These are phyloP conservation scores for Daedaleopsis nitida DNA, from an alignment of 768 basidiomycete genomes.

Conservation along the genomic window DNA sequence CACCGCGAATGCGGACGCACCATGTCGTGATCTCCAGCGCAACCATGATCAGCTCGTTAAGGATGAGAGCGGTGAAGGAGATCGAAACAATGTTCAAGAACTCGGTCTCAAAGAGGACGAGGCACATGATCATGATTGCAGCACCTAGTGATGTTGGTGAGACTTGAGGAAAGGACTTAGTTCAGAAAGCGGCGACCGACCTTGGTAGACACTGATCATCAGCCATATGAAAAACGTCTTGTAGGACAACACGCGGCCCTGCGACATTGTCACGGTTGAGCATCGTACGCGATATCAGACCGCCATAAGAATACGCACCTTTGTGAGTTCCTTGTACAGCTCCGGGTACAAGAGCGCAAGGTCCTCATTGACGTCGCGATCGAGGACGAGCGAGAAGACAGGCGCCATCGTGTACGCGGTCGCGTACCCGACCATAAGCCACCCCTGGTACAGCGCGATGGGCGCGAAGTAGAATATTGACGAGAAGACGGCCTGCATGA, in stretches of 20 bases:
- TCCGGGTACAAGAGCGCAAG: conserved; percentile 95
- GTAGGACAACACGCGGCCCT: conserved; percentile 93
- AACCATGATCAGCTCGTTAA: conserved; percentile 99
- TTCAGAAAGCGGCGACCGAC: conserved; percentile 38
- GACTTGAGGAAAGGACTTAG: not conserved
- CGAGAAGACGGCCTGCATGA: conserved; percentile 97
- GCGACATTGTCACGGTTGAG: conserved; percentile 2
- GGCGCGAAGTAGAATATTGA: conserved; percentile 94
- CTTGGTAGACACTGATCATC: conserved; percentile 98
- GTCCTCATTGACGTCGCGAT: conserved; percentile 95
- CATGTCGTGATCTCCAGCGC: conserved; percentile 97
- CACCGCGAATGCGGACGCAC: conserved; percentile 38
- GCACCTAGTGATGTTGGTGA: conserved; percentile 56
- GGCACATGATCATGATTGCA: conserved; percentile 98
- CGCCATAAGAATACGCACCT: conserved; percentile 52
- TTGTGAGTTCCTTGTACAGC: conserved; percentile 95
- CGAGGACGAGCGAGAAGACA: conserved; percentile 95
- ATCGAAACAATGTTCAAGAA: conserved; percentile 98
- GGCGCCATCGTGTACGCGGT: conserved; percentile 98
- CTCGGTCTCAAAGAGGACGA: conserved; percentile 94
- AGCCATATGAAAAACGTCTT: conserved; percentile 99
- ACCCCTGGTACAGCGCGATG: conserved; percentile 96
- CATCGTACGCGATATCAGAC: not conserved
- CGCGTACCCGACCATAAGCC: conserved; percentile 96
- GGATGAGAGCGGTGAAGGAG: conserved; percentile 92